Evolutionary conservation across 176 grass and related monocot genomes (phyloP), one percentile per base, ranked within the genome.

Genomic region (Raddia guianensis): DNA sequence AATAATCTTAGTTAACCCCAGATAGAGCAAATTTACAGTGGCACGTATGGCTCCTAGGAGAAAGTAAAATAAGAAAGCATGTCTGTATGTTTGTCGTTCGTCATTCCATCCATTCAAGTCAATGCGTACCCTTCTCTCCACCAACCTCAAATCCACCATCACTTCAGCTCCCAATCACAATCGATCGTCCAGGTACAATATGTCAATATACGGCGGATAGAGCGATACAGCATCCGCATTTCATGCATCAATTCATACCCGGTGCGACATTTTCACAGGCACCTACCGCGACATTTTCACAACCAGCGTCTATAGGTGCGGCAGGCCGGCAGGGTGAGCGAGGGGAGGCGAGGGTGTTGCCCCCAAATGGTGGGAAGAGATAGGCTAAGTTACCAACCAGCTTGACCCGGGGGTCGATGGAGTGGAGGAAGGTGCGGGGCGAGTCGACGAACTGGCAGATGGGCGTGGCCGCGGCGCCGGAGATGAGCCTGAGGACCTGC

Each of bases 391-490:
- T 88, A 98, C 56, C 10, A 59, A 59, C 95, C 92, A 98, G 86
- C 82, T 98, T 98, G 82, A 98, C 82, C 34, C 95, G 95, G 7
- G 95, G 92, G 33, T 98, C 92, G 54, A 98, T 63, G 47, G 88
- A 92, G 85, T 98, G 95, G 75, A 98, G 90, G 72, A 98, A 98
- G 74, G 92, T 98, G 61, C 88, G 88, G 1, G 95, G 95, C 3
- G 81, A 87, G 35, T 98, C 90, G 27, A 98, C 73, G 88, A 95
- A 95, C 88, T 98, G 95, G 80, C 90, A 95, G 58, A 95, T 87
- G 81, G 92, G 92, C 66, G 90, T 89, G 48, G 95, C 93, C 70
- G 92, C 91, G 60, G 92, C 90, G 47, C 92, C 90, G 6, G 95
- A 92, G 80, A 98, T 95, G 70, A 98, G 78, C 78, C 84, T 87